These are phyloP conservation scores for Massarina eburnea DNA, from an alignment of 2,329 filamentous ascomycete species.

Conservation along the genomic window DNA sequence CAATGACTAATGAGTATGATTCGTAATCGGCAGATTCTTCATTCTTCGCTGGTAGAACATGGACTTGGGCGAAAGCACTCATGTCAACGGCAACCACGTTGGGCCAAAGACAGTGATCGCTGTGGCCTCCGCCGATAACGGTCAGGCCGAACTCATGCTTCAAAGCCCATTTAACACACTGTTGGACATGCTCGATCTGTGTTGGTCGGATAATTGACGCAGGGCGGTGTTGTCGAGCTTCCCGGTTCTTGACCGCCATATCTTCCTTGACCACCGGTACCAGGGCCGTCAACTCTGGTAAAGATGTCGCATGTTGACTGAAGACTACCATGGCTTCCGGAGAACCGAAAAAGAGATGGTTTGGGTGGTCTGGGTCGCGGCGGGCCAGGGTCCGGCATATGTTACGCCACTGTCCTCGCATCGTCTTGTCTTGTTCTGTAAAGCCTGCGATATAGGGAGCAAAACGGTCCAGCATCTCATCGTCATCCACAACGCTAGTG, in stretches of 20 bases:
- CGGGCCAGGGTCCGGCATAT: constrained; percentile 54
- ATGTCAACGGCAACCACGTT: constrained; percentile 62
- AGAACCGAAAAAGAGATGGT: constrained; percentile 50
- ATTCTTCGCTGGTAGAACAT: constrained; percentile 42
- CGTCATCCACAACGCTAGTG: constrained; percentile 48
- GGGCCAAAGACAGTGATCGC: constrained; percentile 59
- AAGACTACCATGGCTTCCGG: constrained; percentile 58
- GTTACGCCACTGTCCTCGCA: constrained; percentile 51
- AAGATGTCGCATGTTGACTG: constrained; percentile 47
- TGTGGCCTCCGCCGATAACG: constrained; percentile 61
- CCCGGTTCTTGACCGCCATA: constrained; percentile 53
- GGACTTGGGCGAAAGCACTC: constrained; percentile 55
- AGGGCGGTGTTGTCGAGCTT: constrained; percentile 51
- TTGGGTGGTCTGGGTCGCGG: constrained; percentile 39
- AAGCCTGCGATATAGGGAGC: constrained; percentile 56
- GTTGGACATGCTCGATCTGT: constrained; percentile 53
- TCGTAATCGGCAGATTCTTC: constrained; percentile 8
- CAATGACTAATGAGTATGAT: constrained; percentile 49
- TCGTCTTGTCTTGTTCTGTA: constrained; percentile 27
- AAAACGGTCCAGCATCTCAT: constrained; percentile 55
- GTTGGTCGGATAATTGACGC: constrained; percentile 52
- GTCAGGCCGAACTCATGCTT: constrained; percentile 50
- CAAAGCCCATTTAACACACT: constrained; percentile 60
- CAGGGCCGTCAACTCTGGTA: constrained; percentile 47
- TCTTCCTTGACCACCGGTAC: constrained; percentile 42